Base-by-base conservation (phyloP, 2,329 filamentous ascomycete genomes). In the Capronia epimyces region DNA sequence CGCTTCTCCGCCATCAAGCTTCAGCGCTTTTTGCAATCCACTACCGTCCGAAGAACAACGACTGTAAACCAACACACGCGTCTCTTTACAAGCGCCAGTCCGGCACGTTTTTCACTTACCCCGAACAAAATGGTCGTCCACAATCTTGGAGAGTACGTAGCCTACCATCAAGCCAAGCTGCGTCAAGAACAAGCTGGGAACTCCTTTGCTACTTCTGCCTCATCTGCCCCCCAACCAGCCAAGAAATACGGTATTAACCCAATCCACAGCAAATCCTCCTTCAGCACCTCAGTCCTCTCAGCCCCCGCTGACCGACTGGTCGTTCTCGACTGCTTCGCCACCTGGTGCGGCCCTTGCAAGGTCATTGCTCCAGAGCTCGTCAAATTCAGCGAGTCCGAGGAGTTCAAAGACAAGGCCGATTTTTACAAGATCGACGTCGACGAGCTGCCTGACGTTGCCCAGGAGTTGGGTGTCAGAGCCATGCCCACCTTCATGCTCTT, bases 311-410 rank as follows among this genome's bases (percentile, higher is more conserved):
- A 81, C 64, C 76, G 76, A 46, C 69, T 86, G 58, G 79, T 95
- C 62, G 74, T 96, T 55, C 74, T 97, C 64, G 91, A 97, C 75
- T 89, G 82, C 75, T 89, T 86, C 70, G 90, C 90, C 50, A 82
- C 76, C 57, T 96, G 90, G 90, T 97, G 91, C 76, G 89, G 89
- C 54, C 91, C 91, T 54, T 97, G 91, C 85, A 95, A 90, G 77
- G 79, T 83, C 63, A 93, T 96, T 64, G 81, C 89, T 15, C 91
- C 90, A 53, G 71, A 82, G 56, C 75, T 95, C 51, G 54, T 47
- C 43, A 54, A 57, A 40, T 54, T 60, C 56, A 78, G 77, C 62
- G 77, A 83, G 78, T 84, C 71, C 67, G 80, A 59, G 64, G 69
- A 83, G 37, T 67, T 71, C 52, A 80, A 79, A 73, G 69, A 78